Conservation (phyloP, 225 moss, liverwort and hornwort species). For the Pleurozium schreberi region DNA sequence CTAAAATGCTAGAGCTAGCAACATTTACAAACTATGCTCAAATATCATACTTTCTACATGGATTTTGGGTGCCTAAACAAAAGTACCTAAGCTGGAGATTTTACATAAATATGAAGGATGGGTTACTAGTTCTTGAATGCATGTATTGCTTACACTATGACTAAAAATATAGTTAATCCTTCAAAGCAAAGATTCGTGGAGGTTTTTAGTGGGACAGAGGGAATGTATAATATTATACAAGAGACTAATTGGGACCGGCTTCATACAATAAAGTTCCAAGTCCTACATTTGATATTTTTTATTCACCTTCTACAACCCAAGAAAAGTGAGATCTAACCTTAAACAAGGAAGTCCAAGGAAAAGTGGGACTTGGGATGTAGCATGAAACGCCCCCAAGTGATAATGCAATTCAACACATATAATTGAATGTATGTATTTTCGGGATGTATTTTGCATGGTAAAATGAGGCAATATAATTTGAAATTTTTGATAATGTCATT, state of each 20-base stretch:
- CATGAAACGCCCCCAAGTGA: neutral
- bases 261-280: neutral
- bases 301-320: neutral
- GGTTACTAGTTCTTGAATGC: too few species aligned
- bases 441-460: neutral
- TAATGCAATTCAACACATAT: neutral
- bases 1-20: too few species aligned
- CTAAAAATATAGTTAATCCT: too few species aligned
- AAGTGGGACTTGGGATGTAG: neutral
- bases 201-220: too few species aligned
- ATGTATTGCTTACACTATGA: too few species aligned
- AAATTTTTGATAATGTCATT: neutral
- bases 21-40: too few species aligned
- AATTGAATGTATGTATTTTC: neutral
- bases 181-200: too few species aligned
- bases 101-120: too few species aligned
- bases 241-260: neutral
- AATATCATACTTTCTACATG: too few species aligned
- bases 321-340: neutral
- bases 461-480: neutral
- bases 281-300: neutral
- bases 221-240: neutral
- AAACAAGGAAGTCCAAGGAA: accelerated
- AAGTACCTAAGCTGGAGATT: too few species aligned
- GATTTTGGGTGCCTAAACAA: too few species aligned